Percentiles rank a stretch among this genome's conserved stretches.
Conservation (phyloP, 371 early-diverging fungal genomes). For the Cokeromyces recurvatus region DNA sequence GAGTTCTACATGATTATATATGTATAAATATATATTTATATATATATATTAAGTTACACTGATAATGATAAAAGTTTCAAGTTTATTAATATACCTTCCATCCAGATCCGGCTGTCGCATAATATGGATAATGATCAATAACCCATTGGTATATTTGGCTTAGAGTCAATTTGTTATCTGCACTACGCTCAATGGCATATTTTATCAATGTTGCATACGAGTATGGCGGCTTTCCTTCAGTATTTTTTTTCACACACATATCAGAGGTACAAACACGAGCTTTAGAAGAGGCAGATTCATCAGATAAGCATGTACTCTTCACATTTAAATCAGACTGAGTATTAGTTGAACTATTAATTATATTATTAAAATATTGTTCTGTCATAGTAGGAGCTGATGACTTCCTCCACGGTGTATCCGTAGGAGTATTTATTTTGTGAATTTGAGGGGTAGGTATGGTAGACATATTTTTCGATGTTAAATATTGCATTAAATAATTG, state of each 20-base stretch:
- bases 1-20: constrained; percentile 69
- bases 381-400: constrained; percentile 5
- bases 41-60: not conserved
- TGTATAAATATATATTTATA: not conserved
- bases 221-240: constrained; percentile 69
- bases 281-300: constrained; percentile 12
- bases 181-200: constrained; percentile 74
- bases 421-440: constrained; percentile 6
- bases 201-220: constrained; percentile 89
- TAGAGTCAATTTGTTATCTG: constrained; percentile 70
- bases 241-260: constrained; percentile 25
- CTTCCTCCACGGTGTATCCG: constrained; percentile 13
- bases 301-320: constrained; percentile 3
- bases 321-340: not conserved
- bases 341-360: not conserved
- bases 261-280: constrained; percentile 7
- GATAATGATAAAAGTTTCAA: no score
- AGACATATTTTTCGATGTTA: constrained; percentile 13
- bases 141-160: constrained; percentile 90
- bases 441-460: constrained; percentile 7
- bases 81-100: constrained; percentile 60
- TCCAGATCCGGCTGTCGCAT: constrained; percentile 65
- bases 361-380: constrained; percentile 4
- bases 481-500: constrained; percentile 12
- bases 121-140: constrained; percentile 71